These are phyloP conservation scores for Penicillium sp. DNA, from an alignment of 2,329 filamentous ascomycete species.

Conservation along the genomic window DNA sequence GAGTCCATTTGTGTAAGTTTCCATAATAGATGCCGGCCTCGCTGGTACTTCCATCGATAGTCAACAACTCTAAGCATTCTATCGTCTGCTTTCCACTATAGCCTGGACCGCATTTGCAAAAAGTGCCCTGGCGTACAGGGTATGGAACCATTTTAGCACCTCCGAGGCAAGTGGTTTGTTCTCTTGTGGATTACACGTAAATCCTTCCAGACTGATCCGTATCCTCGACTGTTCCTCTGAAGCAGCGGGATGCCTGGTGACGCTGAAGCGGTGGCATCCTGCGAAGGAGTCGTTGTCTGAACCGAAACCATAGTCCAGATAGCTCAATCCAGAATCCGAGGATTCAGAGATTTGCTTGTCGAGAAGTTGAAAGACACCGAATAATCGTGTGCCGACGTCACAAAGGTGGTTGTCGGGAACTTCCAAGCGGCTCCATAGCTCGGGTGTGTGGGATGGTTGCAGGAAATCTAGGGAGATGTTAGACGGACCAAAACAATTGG, in stretches of 20 bases:
- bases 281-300: background rate
- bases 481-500: too few species aligned
- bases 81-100: background rate
- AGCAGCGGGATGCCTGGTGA: background rate
- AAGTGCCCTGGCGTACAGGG: slow-evolving; percentile 3
- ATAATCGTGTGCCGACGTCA: slow-evolving; percentile 7
- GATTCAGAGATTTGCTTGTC: background rate
- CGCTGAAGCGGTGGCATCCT: slow-evolving; percentile 1
- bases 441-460: background rate
- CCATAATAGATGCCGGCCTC: too few species aligned
- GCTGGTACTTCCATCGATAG: too few species aligned
- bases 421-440: background rate
- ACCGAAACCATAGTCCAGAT: slow-evolving; percentile 2
- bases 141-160: background rate
- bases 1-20: too few species aligned
- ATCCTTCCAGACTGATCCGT: slow-evolving; percentile 16
- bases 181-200: slow-evolving; percentile 22
- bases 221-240: background rate
- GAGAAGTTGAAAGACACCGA: slow-evolving; percentile 4
- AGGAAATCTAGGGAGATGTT: background rate
- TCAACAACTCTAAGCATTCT: background rate
- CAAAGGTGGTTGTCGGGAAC: slow-evolving; percentile 13
- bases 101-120: slow-evolving; percentile 9
- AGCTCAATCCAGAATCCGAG: background rate
- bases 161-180: background rate